These are phyloP conservation scores for Pseudoperonospora humuli DNA, from an alignment of 352 stramenopile species.

Conservation along the genomic window DNA sequence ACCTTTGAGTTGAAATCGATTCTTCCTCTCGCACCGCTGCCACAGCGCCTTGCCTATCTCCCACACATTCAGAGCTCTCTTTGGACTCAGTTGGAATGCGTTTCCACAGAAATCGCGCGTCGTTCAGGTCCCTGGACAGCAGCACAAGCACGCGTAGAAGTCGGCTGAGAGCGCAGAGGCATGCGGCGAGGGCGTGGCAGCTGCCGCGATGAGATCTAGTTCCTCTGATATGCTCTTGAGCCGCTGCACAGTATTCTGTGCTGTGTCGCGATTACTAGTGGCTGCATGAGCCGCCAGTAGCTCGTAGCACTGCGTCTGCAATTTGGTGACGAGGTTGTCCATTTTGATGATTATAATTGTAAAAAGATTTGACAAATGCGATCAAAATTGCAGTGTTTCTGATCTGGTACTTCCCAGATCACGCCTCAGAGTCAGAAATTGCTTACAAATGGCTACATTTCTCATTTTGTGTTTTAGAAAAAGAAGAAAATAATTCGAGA, in stretches of 20 bases:
- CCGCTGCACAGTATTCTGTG: slow-evolving; percentile 15
- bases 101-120: slow-evolving; percentile 73
- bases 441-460: slow-evolving; percentile 2
- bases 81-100: slow-evolving; percentile 42
- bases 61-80: slow-evolving; percentile 42
- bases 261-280: slow-evolving; percentile 10
- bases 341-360: slow-evolving; percentile 16
- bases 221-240: slow-evolving; percentile 43
- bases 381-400: neutral
- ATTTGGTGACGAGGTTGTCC: slow-evolving; percentile 37
- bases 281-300: slow-evolving; percentile 25
- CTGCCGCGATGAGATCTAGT: slow-evolving; percentile 46
- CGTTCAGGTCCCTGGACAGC: slow-evolving; percentile 46
- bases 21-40: slow-evolving; percentile 30
- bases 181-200: slow-evolving; percentile 17
- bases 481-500: neutral
- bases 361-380: neutral
- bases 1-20: too few relatives aligned
- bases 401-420: neutral
- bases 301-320: slow-evolving; percentile 33
- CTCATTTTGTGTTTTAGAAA: neutral
- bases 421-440: slow-evolving; percentile 4
- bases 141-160: slow-evolving; percentile 57
- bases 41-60: slow-evolving; percentile 60
- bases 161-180: slow-evolving; percentile 32